Evolutionary conservation across 768 basidiomycete genomes (phyloP), one percentile per base, ranked within the genome.

Genomic region (Daedaleopsis sinensis): DNA sequence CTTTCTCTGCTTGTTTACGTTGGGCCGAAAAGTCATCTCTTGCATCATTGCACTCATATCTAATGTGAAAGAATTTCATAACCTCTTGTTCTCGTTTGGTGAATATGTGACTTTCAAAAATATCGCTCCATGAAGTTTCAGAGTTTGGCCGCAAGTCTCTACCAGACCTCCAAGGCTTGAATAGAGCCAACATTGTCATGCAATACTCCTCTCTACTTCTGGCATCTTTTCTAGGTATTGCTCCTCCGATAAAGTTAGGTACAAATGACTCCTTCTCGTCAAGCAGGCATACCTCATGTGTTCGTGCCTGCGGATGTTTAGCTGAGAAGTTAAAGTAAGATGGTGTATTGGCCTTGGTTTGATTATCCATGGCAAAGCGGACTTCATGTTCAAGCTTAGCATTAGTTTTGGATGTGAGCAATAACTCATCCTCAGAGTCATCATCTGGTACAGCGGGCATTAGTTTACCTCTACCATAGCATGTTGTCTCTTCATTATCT

Each of bases 151-250:
- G 73, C 21, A 78, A 59, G 37, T 76, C 71, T 2, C 7, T 32
- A 32, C 27, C 72, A 16, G 62, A 63, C 21, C 73, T 58, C 74
- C 75, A 75, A 1, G 77, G 76, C 27, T 71, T 69, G 56, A 76
- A 77, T 3, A 77, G 44, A 0, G 72, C 70, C 0, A 76, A 51
- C 74, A 79, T 76, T 1, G 72, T 67, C 37, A 48, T 49, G 58
- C 72, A 74, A 58, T 76, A 77, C 23, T 69, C 70, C 44, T 76
- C 75, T 18, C 70, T 16, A 55, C 76, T 72, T 11, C 73, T 74
- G 75, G 76, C 19, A 32, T 32, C 27, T 32, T 32, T 32, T 32
- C 27, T 32, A 32, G 27, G 27, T 32, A 77, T 52, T 5, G 59
- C n/a, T 23, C 47, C 65, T 2, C 74, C 75, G 16, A 72, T 55